Evolutionary conservation across 2,329 filamentous ascomycete species (phyloP).

Genomic region (Alternaria sp.): DNA sequence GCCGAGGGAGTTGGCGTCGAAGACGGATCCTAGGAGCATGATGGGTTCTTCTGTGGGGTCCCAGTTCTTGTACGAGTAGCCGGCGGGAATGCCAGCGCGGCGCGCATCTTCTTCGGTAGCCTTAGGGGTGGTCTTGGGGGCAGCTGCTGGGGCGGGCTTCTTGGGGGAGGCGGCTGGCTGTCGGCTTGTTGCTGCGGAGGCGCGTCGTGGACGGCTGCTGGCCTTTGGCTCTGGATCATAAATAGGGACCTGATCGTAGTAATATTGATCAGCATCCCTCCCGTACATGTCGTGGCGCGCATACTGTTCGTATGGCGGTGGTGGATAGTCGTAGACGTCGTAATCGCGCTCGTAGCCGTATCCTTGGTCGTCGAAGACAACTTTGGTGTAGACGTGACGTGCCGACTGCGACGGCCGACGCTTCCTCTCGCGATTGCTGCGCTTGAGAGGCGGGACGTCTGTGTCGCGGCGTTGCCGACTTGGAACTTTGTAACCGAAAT

Average conservation of each 20-base stretch:
- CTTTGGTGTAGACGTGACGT: constrained; percentile 63
- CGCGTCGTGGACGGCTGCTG: constrained; percentile 59
- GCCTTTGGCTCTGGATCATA: constrained; percentile 53
- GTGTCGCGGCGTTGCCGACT: constrained; percentile 49
- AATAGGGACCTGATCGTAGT: constrained; percentile 57
- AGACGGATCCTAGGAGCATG: constrained; percentile 91
- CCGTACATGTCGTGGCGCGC: constrained; percentile 61
- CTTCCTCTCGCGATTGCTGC: constrained; percentile 52
- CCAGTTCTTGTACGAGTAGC: constrained; percentile 98
- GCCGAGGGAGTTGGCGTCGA: constrained; percentile 94
- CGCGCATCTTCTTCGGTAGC: constrained; percentile 71
- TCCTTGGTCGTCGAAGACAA: constrained; percentile 61
- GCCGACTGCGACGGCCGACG: constrained; percentile 58
- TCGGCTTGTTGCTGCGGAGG: constrained; percentile 60
- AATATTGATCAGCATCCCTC: constrained; percentile 60
- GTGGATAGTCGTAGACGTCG: constrained; percentile 53
- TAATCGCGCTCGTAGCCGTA: constrained; percentile 56
- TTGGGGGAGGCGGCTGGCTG: constrained; percentile 47
- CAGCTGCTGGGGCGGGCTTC: constrained; percentile 33
- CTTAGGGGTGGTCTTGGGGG: constrained; percentile 47
- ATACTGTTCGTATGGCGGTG: constrained; percentile 58
- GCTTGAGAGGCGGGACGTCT: constrained; percentile 49
- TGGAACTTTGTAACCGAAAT: constrained; percentile 56
- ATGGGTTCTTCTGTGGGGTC: constrained; percentile 94
- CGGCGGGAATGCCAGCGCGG: constrained; percentile 75